Evolutionary conservation across 306 rosid genomes (phyloP), one percentile per base, ranked within the genome.

Genomic region (Rosa chinensis): DNA sequence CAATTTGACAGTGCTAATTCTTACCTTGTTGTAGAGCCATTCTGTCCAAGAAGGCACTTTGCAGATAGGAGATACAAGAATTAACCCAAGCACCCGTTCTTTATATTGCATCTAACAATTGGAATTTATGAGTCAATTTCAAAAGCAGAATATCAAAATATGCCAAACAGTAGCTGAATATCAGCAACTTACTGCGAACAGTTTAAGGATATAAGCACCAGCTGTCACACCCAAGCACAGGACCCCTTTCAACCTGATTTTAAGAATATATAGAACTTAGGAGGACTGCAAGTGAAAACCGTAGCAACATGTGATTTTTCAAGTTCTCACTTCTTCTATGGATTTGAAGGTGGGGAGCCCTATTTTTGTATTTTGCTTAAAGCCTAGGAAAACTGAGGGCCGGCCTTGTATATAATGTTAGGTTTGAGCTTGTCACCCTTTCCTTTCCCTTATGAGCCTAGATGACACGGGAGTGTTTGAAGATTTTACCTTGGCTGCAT

Each of bases 1-100:
- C 43, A 68, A 66, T 37, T 32, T 45, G 44, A 70, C 25, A 44
- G 66, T 56, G 53, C 73, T 79, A 78, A 78, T 73, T 42, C 32
- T 37, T 82, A 93, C 97, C 97, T 93, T 91, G 74, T 87, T 93
- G 85, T 90, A 91, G 43, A 93, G 88, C 97, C 96, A 93, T 85
- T 93, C 97, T 61, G 94, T 85, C 96, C 97, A 91, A 4, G 97
- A 89, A 83, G 96, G 96, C 64, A 80, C 90, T 85, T 81, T 91
- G 81, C 94, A 93, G 69, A 93, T 75, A 28, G 97, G 97, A 55
- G 97, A 88, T 73, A 91, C 97, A 18, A 93, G 97, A 84, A 93
- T 89, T 76, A 93, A 82, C 52, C 97, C 97, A 76, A 88, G 92
- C 76, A 93, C 92, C 42, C 94, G 86, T 78, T 91, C 90, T 83